Evolutionary conservation across 2,329 filamentous ascomycete species (phyloP), one percentile per base, ranked within the genome.

Genomic region (Pyrenophora teres): DNA sequence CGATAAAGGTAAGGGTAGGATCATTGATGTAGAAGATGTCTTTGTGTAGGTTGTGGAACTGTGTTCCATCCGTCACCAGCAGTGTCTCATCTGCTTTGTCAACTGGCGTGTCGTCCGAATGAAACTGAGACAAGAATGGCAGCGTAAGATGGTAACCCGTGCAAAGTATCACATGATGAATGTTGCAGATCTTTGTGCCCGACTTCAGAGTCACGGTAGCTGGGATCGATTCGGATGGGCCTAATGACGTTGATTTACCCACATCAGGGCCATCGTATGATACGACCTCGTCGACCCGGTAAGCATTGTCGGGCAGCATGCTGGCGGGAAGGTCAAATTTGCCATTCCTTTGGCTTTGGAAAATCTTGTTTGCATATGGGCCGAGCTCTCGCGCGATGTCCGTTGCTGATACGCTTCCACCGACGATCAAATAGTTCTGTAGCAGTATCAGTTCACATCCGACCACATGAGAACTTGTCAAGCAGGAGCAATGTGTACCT

Each of bases 1-100:
- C 87, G 15, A 89, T 75, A 56, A 89, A 89, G 0, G 78, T 74
- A 0, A 89, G 74, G 0, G 83, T 82, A 0, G 86, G 85, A 53
- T 89, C 86, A 0, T 80, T 79, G 37, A 88, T 88, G 69, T 88
- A 89, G 65, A 87, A 89, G 12, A 89, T 85, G 64, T 90, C 87
- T 51, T 83, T 83, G 74, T 89, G 83, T 1, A 89, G 74, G 57
- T 89, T 89, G 62, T 89, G 87, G 2, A 77, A 68, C 65, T 85
- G 82, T 10, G 78, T 79, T 2, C 87, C 87, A 38, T 88, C 84
- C 0, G 83, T 89, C 4, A 90, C 81, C 0, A 90, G 73, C 0
- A 83, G 69, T 0, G 67, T 74, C 0, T 83, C 78, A 32, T 79
- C 76, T 0, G 84, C 85, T 0, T 82, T 63, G 1, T 79, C 68